Evolutionary conservation across 805 yeast genomes (phyloP).

Genomic region (Teunomyces funiuensis): DNA sequence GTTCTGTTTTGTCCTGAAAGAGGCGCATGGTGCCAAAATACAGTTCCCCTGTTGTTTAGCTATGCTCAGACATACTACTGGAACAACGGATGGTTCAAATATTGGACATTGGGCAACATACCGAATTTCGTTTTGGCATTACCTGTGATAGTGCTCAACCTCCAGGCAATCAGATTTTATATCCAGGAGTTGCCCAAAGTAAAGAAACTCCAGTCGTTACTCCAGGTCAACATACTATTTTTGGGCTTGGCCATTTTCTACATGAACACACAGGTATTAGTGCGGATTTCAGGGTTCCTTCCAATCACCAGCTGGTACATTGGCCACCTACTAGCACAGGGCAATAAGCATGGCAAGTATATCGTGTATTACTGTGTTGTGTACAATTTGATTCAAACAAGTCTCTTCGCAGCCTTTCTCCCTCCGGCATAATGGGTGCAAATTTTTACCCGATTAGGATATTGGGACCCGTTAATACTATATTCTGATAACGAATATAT

Average conservation of each 20-base stretch:
- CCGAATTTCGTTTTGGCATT: conserved; percentile 79
- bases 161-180: conserved; percentile 40
- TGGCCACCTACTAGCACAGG: conserved; percentile 33
- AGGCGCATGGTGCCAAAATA: conserved; percentile 72
- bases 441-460: conserved; percentile 13
- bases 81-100: conserved; percentile 76
- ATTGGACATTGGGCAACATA: conserved; percentile 79
- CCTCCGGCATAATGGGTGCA: conserved; percentile 76
- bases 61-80: conserved; percentile 82
- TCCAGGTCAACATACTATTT: conserved; percentile 43
- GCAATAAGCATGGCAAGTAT: conserved; percentile 16
- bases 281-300: conserved; percentile 72
- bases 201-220: conserved; percentile 36
- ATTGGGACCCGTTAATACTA: background rate
- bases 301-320: conserved; percentile 78
- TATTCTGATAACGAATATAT: conserved; percentile 1
- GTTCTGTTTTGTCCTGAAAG: conserved; percentile 62
- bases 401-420: conserved; percentile 74
- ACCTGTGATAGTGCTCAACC: conserved; percentile 59
- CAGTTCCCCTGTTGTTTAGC: conserved; percentile 59
- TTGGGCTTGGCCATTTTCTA: conserved; percentile 52
- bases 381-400: conserved; percentile 72
- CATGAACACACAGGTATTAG: conserved; percentile 86
- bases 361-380: conserved; percentile 47
- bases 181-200: conserved; percentile 21